Evolutionary conservation across 805 yeast species (phyloP), one percentile per base, ranked within the genome.

Genomic region (Sporopachydermia lactativora): DNA sequence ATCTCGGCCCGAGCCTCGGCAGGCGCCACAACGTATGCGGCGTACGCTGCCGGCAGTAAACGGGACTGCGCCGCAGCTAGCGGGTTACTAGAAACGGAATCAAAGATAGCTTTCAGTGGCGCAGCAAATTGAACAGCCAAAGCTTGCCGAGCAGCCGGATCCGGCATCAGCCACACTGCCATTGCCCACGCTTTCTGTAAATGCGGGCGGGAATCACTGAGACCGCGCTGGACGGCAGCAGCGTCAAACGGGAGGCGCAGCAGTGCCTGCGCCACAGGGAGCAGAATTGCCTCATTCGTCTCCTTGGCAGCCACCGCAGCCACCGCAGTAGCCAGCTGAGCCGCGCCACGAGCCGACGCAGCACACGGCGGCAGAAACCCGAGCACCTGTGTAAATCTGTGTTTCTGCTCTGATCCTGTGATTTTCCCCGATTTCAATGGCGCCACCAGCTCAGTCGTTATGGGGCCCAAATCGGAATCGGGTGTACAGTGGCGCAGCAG

Each of bases 291-390:
- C 52, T 89, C 97, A 49, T 85, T 83, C 37, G 75, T 72, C 50
- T 89, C 97, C 49, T 82, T 86, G 0, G 71, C 41, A 3, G 80
- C 62, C n/a, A 76, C 59, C 2, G 79, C 65, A 1, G 67, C 46
- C 28, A 84, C 52, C 0, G 59, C 65, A 1, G 59, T 51, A 2
- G 71, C 54, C 3, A 24, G 79, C 57, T 24, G 59, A 62, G 1
- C 52, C 45, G 2, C 31, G 13, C 13, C 31, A 8, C n/a, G 73
- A 64, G 3, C 59, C 52, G 56, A 46, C 8, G 48, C 46, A 18
- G 39, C 45, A 3, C 53, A 43, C 2, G 48, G 39, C 4, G 65
- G 61, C 13, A 63, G 41, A n/a, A 49, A 42, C 1, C 53, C 41
- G 8, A 85, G 53, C 2, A 72, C 56, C 13, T 60, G 55, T 2